Evolutionary conservation across 176 grass and related monocot genomes (phyloP), one percentile per base, ranked within the genome.

Genomic region (Poa pratensis): DNA sequence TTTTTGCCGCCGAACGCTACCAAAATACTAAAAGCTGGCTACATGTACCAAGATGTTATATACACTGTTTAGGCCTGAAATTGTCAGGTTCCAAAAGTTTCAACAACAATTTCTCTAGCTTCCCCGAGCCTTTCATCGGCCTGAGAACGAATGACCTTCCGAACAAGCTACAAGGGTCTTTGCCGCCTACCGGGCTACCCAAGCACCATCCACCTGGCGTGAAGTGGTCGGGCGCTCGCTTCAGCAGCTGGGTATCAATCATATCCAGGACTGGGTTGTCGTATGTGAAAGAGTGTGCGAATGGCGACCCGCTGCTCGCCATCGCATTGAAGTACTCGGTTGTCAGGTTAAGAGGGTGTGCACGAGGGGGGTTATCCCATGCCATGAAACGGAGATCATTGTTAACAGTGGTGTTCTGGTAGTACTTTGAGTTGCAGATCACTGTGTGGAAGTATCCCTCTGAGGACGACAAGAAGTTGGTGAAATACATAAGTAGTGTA

Each of bases 61-160:
- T 93, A 98, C 96, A 99, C 73, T 99, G 96, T 86, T 86, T 99
- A 83, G 90, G 83, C 80, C 96, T 94, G 88, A 99, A 99, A 55
- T 92, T 94, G 67, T 89, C 91, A 80, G 88, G 83, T 79, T 92
- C 88, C 69, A 99, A 87, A 82, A 94, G 93, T 82, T 87, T 89
- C 78, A 92, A 63, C 60, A 99, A 70, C 86, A 91, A 69, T n/a
- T 83, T 92, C 88, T 96, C 93, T 83, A 99, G 71, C 70, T 91
- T 94, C 39, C 75, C 86, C 17, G 91, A 94, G 5, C 65, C 84
- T 52, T 81, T 81, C 0, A 84, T 84, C 22, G 90, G 96, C 67
- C 84, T 83, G 69, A 99, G 70, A 58, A 88, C 69, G 45, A 86
- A 89, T 22, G 87, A 90, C 83, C 83, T 94, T 68, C 88, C 88